Percentiles rank a stretch among this genome's conserved stretches.
phyloP scores from a whole-genome alignment of 371 early-diverging fungal genomes.

The Umbelopsis sp. region DNA sequence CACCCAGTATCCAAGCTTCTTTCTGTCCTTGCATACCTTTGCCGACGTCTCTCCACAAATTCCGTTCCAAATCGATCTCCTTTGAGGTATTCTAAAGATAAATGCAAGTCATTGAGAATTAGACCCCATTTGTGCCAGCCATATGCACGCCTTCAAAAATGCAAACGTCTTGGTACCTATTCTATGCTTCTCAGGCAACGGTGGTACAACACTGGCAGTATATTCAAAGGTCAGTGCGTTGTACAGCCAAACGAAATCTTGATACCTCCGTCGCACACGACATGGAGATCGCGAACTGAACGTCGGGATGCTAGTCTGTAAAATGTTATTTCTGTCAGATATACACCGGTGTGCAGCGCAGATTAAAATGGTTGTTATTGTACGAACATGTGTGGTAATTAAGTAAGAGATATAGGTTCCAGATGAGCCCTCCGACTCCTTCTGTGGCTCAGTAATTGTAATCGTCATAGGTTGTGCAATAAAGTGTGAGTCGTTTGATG shows the following conservation, averaged over 20 bases:
- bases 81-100: slow-evolving; percentile 79
- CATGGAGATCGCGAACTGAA: slow-evolving; percentile 47
- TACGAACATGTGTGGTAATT: slow-evolving; percentile 61
- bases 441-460: slow-evolving; percentile 77
- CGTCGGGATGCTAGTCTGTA: slow-evolving; percentile 59
- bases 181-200: slow-evolving; percentile 90
- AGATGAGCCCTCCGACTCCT: slow-evolving; percentile 79
- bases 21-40: slow-evolving; percentile 42
- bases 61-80: slow-evolving; percentile 90
- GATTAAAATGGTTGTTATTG: neutral
- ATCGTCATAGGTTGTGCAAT: slow-evolving; percentile 44
- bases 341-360: neutral
- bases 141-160: too few species aligned
- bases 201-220: slow-evolving; percentile 85
- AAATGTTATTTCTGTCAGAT: slow-evolving; percentile 11
- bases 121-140: too few species aligned
- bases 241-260: slow-evolving; percentile 92
- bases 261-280: slow-evolving; percentile 84
- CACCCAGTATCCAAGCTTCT: too few species aligned
- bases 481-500: slow-evolving; percentile 6
- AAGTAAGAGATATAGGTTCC: slow-evolving; percentile 75
- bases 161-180: slow-evolving; percentile 54
- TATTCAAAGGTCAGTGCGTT: slow-evolving; percentile 71
- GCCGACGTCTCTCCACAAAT: slow-evolving; percentile 85
- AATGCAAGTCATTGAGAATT: too few species aligned